A percentile compares a stretch with the other conserved stretches of the same genome.
phyloP scores from a whole-genome alignment of 192 early-diverging fungal species.

The Paraglomus brasilianum region DNA sequence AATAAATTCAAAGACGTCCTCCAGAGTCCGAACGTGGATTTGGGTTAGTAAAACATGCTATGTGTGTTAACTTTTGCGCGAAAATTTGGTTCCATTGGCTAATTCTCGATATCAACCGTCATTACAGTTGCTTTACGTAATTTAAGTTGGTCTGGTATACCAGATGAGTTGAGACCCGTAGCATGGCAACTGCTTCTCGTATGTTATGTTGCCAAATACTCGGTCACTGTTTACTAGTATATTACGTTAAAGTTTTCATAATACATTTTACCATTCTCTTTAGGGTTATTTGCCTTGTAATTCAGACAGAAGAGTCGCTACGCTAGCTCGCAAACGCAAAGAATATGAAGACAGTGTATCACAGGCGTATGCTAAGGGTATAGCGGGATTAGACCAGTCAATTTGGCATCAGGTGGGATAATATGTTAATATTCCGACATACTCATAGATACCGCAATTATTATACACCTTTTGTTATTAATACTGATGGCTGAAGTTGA shows the following conservation, averaged over 20 bases:
- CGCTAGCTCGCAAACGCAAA: conserved; percentile 83
- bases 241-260: conserved; percentile 12
- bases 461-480: conserved; percentile 13
- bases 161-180: conserved; percentile 76
- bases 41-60: conserved; percentile 47
- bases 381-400: conserved; percentile 74
- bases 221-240: neutral
- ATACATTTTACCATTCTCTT: neutral
- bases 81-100: too few species aligned
- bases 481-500: too few species aligned
- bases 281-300: conserved; percentile 90
- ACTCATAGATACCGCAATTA: too few species aligned
- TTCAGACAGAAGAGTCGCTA: conserved; percentile 76
- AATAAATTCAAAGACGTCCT: conserved; percentile 52
- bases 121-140: conserved; percentile 59
- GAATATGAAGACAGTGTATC: conserved; percentile 88
- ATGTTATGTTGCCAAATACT: conserved; percentile 12
- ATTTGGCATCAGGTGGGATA: conserved; percentile 85
- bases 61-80: neutral
- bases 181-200: conserved; percentile 94
- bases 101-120: neutral
- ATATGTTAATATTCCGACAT: conserved; percentile 22
- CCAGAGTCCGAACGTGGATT: conserved; percentile 61
- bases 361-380: conserved; percentile 81
- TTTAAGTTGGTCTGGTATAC: conserved; percentile 93